phyloP scores from a whole-genome alignment of 140 eudicot species.

The Oenanthe javanica region DNA sequence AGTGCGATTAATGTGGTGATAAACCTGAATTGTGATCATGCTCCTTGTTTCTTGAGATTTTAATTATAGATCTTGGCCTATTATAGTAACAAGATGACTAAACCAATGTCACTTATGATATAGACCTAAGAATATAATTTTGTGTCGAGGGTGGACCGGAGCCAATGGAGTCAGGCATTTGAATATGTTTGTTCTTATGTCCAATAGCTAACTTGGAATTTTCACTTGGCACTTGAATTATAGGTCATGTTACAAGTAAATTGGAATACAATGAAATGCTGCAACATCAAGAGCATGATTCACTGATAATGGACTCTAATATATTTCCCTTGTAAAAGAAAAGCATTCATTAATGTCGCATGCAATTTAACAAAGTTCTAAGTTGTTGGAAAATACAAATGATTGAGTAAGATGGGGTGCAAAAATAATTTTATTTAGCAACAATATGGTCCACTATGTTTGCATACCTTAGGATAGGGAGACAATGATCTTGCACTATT shows the following conservation, averaged over 20 bases:
- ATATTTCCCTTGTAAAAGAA: background rate
- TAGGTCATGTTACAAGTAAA: background rate
- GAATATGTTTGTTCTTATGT: background rate
- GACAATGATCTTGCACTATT: conserved; percentile 36
- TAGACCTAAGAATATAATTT: background rate
- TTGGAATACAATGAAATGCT: background rate
- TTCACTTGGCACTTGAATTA: background rate
- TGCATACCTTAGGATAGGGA: conserved; percentile 67
- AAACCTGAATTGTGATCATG: background rate
- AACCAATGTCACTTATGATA: background rate
- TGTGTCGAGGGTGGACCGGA: background rate
- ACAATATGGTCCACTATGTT: background rate
- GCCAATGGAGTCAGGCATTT: background rate
- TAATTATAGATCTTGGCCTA: background rate
- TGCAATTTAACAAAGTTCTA: background rate
- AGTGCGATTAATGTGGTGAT: background rate
- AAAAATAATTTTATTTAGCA: background rate
- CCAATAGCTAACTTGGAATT: background rate
- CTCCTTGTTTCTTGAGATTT: background rate
- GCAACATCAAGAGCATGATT: background rate
- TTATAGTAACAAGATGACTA: background rate
- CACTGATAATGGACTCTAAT: background rate
- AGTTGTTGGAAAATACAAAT: background rate
- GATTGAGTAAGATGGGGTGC: background rate
- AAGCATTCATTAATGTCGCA: background rate